A percentile compares a stretch with the other conserved stretches of the same genome.
Conservation (phyloP, 495 filamentous ascomycete genomes). For the Penicillium cinerascens region DNA sequence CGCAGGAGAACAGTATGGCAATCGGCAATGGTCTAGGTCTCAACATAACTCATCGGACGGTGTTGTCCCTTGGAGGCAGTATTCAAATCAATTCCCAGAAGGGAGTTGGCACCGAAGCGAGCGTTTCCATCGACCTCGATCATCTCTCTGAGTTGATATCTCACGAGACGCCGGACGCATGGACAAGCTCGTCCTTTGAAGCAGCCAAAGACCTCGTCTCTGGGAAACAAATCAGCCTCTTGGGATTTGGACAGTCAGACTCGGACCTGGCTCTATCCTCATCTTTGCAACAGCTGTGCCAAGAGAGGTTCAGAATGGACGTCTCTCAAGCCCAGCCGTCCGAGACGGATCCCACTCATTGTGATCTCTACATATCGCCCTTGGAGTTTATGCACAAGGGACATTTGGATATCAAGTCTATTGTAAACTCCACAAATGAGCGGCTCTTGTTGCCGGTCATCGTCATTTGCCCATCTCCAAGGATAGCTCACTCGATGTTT, state of each 20-base stretch:
- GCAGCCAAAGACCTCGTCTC: neutral
- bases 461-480: constrained; percentile 5
- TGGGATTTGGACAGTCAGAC: constrained; percentile 5
- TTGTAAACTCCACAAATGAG: neutral
- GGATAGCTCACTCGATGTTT: constrained; percentile 7
- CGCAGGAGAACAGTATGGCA: constrained; percentile 60
- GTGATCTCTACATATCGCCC: constrained; percentile 11
- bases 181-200: neutral
- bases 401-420: neutral
- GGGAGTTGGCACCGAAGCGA: constrained; percentile 44
- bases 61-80: constrained; percentile 49
- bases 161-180: neutral
- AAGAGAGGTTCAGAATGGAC: constrained; percentile 13
- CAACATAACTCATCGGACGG: constrained; percentile 58
- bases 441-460: neutral
- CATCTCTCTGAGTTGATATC: neutral
- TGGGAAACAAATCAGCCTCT: constrained; percentile 9
- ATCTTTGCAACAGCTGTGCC: constrained; percentile 13
- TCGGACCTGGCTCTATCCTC: constrained; percentile 2
- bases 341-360: neutral
- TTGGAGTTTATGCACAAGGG: constrained; percentile 4
- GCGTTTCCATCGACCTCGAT: constrained; percentile 1
- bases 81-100: constrained; percentile 16
- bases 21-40: constrained; percentile 64
- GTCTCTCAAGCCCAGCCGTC: constrained; percentile 1